phyloP scores from a whole-genome alignment of 371 early-diverging fungal genomes.

The Mortierella sp. region DNA sequence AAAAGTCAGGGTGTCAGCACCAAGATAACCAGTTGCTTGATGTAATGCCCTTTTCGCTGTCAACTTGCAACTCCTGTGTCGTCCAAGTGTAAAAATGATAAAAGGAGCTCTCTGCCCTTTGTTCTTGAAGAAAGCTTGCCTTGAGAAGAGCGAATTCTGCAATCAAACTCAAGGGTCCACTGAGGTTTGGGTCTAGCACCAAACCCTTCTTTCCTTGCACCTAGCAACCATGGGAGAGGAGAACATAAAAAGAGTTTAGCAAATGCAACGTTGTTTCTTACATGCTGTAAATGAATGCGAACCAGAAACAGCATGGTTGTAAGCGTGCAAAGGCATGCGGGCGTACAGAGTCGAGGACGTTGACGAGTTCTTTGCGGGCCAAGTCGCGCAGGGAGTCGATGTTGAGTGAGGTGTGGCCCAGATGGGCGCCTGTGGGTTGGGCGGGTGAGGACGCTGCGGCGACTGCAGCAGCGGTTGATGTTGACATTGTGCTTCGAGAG shows the following conservation, averaged over 20 bases:
- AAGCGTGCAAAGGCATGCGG: not conserved
- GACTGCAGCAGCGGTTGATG: conserved; percentile 54
- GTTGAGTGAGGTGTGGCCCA: conserved; percentile 61
- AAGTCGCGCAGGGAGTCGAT: conserved; percentile 74
- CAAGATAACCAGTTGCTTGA: not conserved
- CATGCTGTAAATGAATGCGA: not conserved
- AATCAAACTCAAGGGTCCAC: conserved; percentile 87
- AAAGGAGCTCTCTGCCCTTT: not conserved
- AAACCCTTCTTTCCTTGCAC: conserved; percentile 92
- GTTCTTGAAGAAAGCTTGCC: conserved; percentile 60
- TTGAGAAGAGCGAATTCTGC: conserved; percentile 89
- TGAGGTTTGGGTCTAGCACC: conserved; percentile 87
- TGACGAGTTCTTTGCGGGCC: conserved; percentile 79
- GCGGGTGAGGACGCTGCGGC: conserved; percentile 52
- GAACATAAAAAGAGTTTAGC: not conserved
- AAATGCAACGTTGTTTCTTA: not conserved
- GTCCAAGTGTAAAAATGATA: not conserved
- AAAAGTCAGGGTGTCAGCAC: too few relatives aligned
- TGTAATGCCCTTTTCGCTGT: not conserved
- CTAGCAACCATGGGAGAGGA: conserved; percentile 57
- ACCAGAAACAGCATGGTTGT: not conserved
- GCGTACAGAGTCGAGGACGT: conserved; percentile 82
- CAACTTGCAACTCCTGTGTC: not conserved
- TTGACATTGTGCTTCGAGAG: conserved; percentile 22
- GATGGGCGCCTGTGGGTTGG: conserved; percentile 55